These are phyloP conservation scores for Phytomonas sp. DNA, from an alignment of 208 protist genomes.

Conservation along the genomic window DNA sequence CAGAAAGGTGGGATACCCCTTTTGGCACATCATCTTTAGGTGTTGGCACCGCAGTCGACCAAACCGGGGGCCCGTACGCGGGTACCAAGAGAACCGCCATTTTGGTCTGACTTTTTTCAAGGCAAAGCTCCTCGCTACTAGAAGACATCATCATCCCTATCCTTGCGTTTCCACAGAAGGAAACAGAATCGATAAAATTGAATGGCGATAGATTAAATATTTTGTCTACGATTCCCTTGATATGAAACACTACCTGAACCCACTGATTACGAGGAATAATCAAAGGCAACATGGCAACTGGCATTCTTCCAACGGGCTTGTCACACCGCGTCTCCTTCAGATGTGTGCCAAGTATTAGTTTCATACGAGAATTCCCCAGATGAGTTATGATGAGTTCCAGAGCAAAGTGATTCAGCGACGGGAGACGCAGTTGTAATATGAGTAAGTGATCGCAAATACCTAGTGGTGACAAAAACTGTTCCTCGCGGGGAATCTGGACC, in stretches of 20 bases:
- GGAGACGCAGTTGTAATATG: constrained; percentile 44
- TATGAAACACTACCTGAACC: constrained; percentile 82
- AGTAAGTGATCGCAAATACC: constrained; percentile 36
- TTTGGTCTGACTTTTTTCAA: constrained; percentile 48
- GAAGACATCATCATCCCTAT: constrained; percentile 35
- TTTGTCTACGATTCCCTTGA: constrained; percentile 53
- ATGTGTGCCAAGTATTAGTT: constrained; percentile 62
- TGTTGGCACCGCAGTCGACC: constrained; percentile 24
- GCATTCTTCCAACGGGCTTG: constrained; percentile 19
- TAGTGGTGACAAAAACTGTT: constrained; percentile 34
- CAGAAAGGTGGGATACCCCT: not conserved
- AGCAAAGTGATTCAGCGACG: constrained; percentile 48
- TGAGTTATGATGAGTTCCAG: constrained; percentile 52
- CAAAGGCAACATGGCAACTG: constrained; percentile 45
- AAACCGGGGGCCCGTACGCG: constrained; percentile 70
- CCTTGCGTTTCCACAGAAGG: constrained; percentile 41
- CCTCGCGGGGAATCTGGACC: constrained; percentile 63
- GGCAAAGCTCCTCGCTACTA: constrained; percentile 57
- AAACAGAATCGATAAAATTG: constrained; percentile 54
- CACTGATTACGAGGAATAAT: constrained; percentile 71
- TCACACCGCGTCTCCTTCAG: constrained; percentile 40
- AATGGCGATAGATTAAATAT: constrained; percentile 52
- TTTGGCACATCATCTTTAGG: constrained; percentile 1
- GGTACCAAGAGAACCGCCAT: constrained; percentile 80
- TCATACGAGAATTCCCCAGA: constrained; percentile 28